Percentiles rank a stretch among this genome's conserved stretches.
Evolutionary conservation across 2,329 filamentous ascomycete species (phyloP).

Genomic region (Neonectria ditissima): DNA sequence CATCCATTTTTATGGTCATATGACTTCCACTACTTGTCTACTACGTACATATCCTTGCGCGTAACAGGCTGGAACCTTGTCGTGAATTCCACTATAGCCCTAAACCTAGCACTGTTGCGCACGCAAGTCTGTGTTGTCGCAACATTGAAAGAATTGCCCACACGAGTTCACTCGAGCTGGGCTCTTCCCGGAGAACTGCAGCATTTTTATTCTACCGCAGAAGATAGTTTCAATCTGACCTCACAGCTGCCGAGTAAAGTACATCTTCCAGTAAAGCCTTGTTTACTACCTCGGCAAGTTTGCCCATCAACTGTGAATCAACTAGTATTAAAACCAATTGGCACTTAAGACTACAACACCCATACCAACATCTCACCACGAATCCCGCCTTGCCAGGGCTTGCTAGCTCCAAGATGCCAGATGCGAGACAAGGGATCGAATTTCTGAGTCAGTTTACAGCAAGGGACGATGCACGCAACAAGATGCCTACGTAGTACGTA

Average conservation of each 20-base stretch:
- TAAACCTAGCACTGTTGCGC: background rate
- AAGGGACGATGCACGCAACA: conserved; percentile 15
- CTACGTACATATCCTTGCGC: too few species aligned
- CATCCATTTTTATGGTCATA: background rate
- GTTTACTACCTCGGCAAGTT: too few species aligned
- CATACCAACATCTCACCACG: background rate
- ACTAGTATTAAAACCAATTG: background rate
- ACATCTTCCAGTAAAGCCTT: background rate
- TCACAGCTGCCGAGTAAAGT: background rate
- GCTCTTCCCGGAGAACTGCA: background rate
- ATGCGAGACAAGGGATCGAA: conserved; percentile 8
- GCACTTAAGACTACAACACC: background rate
- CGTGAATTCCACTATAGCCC: background rate
- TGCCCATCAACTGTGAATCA: background rate
- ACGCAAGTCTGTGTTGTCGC: background rate
- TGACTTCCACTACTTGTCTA: background rate
- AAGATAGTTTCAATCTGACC: background rate
- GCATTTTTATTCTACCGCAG: too few species aligned
- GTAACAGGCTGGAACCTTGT: background rate
- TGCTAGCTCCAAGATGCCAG: background rate
- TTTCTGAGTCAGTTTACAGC: conserved; percentile 16
- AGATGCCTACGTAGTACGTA: too few species aligned
- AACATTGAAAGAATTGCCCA: background rate
- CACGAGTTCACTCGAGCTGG: background rate
- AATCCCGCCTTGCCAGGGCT: background rate